Evolutionary conservation across 441 rosid species (phyloP).

Genomic region (Iberis amara): DNA sequence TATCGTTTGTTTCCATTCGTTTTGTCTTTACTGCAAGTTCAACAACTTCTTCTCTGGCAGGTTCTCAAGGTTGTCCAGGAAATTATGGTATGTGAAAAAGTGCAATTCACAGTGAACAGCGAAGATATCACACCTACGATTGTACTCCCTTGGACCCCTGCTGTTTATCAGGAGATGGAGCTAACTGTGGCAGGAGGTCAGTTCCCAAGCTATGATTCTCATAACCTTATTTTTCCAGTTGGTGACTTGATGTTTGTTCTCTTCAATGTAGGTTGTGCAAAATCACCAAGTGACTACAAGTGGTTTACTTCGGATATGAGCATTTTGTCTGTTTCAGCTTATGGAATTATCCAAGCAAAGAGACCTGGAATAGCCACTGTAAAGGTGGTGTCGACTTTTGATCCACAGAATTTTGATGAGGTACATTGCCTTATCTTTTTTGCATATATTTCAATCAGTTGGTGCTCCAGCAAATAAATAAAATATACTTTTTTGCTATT

Average conservation of each 20-base stretch:
- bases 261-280: constrained; percentile 67
- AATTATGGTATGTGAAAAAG: constrained; percentile 71
- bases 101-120: constrained; percentile 48
- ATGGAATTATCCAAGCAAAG: constrained; percentile 79
- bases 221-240: constrained; percentile 20
- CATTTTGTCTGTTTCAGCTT: constrained; percentile 59
- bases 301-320: constrained; percentile 84
- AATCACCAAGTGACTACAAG: constrained; percentile 69
- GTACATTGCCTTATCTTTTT: constrained; percentile 32
- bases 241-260: constrained; percentile 24
- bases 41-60: constrained; percentile 37
- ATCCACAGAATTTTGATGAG: constrained; percentile 84
- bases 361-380: constrained; percentile 84
- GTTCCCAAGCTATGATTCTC: constrained; percentile 23
- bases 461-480: neutral
- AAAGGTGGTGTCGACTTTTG: constrained; percentile 71
- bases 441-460: neutral
- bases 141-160: constrained; percentile 86
- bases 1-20: constrained; percentile 7
- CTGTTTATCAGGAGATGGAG: constrained; percentile 79
- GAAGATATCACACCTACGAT: constrained; percentile 38
- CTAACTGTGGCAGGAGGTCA: constrained; percentile 79
- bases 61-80: constrained; percentile 75
- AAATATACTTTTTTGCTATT: neutral
- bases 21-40: constrained; percentile 11